phyloP scores from a whole-genome alignment of 1,284 basidiomycete genomes.

The Violaceomyces palustris region DNA sequence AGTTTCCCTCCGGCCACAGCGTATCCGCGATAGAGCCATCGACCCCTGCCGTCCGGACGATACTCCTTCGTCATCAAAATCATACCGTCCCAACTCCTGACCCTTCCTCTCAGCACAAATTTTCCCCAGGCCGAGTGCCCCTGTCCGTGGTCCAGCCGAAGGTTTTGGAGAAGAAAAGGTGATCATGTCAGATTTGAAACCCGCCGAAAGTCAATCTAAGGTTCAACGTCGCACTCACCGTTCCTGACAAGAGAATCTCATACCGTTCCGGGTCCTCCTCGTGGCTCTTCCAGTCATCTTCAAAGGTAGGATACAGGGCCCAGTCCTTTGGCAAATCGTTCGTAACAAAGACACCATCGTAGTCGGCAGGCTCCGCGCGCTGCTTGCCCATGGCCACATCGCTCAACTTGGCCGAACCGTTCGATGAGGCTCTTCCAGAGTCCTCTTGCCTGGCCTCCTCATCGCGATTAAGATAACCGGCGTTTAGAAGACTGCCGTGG shows the following conservation, averaged over 20 bases:
- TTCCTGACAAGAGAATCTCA: conserved; percentile 56
- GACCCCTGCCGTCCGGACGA: conserved; percentile 56
- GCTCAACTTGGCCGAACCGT: too few species aligned
- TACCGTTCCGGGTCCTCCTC: conserved; percentile 32
- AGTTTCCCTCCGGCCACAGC: conserved; percentile 39
- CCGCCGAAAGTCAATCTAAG: too few species aligned
- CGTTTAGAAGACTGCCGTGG: conserved; percentile 2
- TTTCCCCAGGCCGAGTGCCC: conserved; percentile 59
- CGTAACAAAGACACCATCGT: too few species aligned
- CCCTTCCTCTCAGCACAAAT: conserved; percentile 56
- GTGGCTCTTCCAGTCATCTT: too few species aligned
- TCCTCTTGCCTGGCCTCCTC: conserved; percentile 1
- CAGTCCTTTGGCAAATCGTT: conserved; percentile 22
- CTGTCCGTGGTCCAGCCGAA: too few species aligned
- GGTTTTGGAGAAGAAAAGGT: too few species aligned
- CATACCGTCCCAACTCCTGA: conserved; percentile 59
- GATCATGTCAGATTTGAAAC: too few species aligned
- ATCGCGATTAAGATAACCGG: conserved; percentile 4
- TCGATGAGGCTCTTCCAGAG: too few species aligned
- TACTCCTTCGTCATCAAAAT: conserved; percentile 58
- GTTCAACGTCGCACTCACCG: conserved; percentile 19
- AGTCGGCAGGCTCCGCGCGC: too few species aligned
- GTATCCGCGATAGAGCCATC: conserved; percentile 58
- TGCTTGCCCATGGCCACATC: too few species aligned
- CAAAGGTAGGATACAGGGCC: conserved; percentile 17